Percentiles rank a stretch among this genome's conserved stretches.
phyloP scores from a whole-genome alignment of 768 basidiomycete genomes.

The Auricularia cornea region DNA sequence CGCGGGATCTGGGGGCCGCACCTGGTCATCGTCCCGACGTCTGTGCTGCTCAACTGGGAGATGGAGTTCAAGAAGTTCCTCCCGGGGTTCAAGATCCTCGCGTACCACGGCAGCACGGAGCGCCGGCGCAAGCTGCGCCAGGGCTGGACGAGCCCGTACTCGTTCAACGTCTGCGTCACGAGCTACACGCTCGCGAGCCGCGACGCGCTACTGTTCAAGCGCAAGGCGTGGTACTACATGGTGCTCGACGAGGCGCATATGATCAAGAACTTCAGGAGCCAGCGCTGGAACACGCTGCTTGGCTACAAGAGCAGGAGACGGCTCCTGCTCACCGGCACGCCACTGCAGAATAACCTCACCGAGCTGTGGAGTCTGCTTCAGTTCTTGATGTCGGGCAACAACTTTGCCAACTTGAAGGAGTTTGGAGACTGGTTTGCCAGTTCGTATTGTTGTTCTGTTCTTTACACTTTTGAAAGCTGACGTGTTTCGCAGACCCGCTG shows the following conservation, averaged over 20 bases:
- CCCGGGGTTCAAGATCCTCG: constrained; percentile 77
- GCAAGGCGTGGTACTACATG: constrained; percentile 94
- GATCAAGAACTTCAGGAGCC: constrained; percentile 95
- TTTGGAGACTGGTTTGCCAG: constrained; percentile 97
- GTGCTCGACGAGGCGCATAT: constrained; percentile 94
- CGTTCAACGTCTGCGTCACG: constrained; percentile 92
- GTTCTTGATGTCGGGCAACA: constrained; percentile 83
- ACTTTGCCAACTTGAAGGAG: constrained; percentile 87
- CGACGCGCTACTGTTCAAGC: constrained; percentile 85
- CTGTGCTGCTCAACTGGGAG: constrained; percentile 92
- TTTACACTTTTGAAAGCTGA: no score
- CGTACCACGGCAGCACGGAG: constrained; percentile 86
- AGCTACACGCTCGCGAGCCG: constrained; percentile 89
- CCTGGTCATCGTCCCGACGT: constrained; percentile 81
- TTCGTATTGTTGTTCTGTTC: no score
- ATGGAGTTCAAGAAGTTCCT: constrained; percentile 97
- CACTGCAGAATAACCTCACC: constrained; percentile 91
- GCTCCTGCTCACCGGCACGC: constrained; percentile 89
- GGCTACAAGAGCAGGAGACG: constrained; percentile 84
- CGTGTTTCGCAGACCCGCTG: constrained; percentile 67
- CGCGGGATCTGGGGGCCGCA: constrained; percentile 90
- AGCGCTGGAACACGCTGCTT: constrained; percentile 85
- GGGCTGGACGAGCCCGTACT: constrained; percentile 83
- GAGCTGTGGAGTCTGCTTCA: constrained; percentile 94
- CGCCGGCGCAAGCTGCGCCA: constrained; percentile 83